phyloP scores from a whole-genome alignment of 2,329 filamentous ascomycete genomes.

The Colletotrichum sp. region DNA sequence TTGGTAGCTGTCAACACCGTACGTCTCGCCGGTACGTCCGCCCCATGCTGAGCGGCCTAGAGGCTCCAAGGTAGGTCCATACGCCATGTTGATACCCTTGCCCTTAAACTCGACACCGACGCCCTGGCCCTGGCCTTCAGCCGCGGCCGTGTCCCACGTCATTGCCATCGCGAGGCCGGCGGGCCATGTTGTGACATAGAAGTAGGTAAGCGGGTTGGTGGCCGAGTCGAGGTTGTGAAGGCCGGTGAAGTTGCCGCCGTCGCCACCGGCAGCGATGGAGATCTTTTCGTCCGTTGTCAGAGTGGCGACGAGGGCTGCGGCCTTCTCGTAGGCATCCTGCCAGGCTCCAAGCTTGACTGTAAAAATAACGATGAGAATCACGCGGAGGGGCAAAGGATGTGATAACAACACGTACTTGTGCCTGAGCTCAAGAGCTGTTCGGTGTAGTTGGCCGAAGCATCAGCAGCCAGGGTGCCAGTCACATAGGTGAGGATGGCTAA shows the following conservation, averaged over 20 bases:
- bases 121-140: constrained; percentile 69
- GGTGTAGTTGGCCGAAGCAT: constrained; percentile 24
- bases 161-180: constrained; percentile 74
- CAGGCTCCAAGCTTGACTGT: constrained; percentile 42
- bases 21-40: constrained; percentile 26
- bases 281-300: constrained; percentile 72
- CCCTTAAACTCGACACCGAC: constrained; percentile 26
- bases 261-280: constrained; percentile 44
- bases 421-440: constrained; percentile 23
- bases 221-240: constrained; percentile 22
- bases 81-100: constrained; percentile 28
- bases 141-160: constrained; percentile 72
- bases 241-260: constrained; percentile 26
- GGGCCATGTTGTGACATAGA: constrained; percentile 43
- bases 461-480: constrained; percentile 7
- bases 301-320: constrained; percentile 58
- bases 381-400: background rate
- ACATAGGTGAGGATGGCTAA: constrained; percentile 19
- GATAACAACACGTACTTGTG: constrained; percentile 1
- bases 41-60: constrained; percentile 29
- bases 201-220: constrained; percentile 25
- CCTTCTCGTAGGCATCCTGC: constrained; percentile 63
- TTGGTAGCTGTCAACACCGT: constrained; percentile 27
- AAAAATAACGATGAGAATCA: background rate
- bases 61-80: constrained; percentile 29